Conservation (phyloP, 2,329 filamentous ascomycete genomes). For the Fusarium foetens region DNA sequence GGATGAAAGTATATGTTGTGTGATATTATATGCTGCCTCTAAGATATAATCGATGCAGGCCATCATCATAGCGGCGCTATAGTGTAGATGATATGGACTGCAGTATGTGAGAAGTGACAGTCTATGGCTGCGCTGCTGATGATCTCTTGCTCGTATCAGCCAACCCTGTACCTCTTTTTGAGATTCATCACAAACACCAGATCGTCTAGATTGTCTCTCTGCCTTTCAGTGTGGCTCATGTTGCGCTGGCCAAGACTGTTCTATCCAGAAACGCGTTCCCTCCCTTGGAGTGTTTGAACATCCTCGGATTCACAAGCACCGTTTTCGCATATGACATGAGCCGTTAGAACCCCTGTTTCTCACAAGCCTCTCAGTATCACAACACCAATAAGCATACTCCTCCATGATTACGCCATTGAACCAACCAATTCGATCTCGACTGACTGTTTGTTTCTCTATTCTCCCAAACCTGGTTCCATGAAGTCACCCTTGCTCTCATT, state of each 20-base stretch:
- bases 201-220: constrained; percentile 2
- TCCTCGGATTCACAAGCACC: constrained; percentile 27
- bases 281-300: constrained; percentile 13
- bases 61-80: constrained; percentile 7
- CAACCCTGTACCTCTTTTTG: constrained; percentile 5
- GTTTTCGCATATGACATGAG: constrained; percentile 14
- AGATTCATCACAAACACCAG: constrained; percentile 27
- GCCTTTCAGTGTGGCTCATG: neutral
- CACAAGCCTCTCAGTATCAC: neutral
- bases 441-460: constrained; percentile 13
- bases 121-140: neutral
- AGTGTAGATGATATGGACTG: constrained; percentile 7
- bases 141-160: constrained; percentile 4
- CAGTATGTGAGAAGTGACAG: constrained; percentile 22
- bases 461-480: constrained; percentile 5
- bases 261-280: neutral
- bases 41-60: neutral
- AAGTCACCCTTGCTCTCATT: constrained; percentile 9
- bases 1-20: constrained; percentile 12
- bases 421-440: neutral
- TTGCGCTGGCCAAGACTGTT: constrained; percentile 1
- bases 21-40: constrained; percentile 14
- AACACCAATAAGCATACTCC: constrained; percentile 17
- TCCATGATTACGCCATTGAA: constrained; percentile 8
- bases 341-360: constrained; percentile 15